Evolutionary conservation across 2,329 filamentous ascomycete species (phyloP).

Genomic region (Fusarium oxysporum): DNA sequence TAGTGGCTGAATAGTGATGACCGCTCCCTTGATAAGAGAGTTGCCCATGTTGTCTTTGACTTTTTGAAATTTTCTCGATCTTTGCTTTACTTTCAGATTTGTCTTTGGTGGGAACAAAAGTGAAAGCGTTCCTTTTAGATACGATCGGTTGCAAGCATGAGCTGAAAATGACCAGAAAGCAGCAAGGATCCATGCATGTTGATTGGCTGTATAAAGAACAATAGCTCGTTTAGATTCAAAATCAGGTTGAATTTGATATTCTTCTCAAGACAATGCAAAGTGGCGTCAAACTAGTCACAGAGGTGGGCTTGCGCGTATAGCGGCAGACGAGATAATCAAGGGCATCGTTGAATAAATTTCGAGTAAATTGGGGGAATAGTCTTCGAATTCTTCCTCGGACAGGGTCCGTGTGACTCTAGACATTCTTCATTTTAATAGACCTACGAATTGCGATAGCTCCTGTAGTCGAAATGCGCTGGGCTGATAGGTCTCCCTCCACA

Average conservation of each 20-base stretch:
- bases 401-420: fast-evolving
- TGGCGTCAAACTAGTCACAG: background rate
- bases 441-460: fast-evolving
- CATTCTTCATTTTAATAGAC: fast-evolving
- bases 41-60: fast-evolving
- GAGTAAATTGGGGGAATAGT: fast-evolving
- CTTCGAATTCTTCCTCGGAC: fast-evolving
- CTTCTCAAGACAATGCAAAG: slow-evolving; percentile 5
- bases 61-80: fast-evolving
- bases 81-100: fast-evolving
- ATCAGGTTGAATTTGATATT: background rate
- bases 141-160: background rate
- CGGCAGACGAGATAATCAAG: background rate
- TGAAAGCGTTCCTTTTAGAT: background rate
- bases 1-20: fast-evolving
- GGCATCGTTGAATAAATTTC: background rate
- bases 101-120: fast-evolving
- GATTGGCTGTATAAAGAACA: background rate
- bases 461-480: fast-evolving
- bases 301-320: background rate
- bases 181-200: fast-evolving
- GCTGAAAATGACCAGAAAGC: background rate
- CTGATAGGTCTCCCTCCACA: fast-evolving
- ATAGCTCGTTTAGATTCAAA: fast-evolving
- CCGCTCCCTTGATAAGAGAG: fast-evolving